Base-by-base conservation (phyloP, 2,329 filamentous ascomycete species). In the Alternaria sp. region DNA sequence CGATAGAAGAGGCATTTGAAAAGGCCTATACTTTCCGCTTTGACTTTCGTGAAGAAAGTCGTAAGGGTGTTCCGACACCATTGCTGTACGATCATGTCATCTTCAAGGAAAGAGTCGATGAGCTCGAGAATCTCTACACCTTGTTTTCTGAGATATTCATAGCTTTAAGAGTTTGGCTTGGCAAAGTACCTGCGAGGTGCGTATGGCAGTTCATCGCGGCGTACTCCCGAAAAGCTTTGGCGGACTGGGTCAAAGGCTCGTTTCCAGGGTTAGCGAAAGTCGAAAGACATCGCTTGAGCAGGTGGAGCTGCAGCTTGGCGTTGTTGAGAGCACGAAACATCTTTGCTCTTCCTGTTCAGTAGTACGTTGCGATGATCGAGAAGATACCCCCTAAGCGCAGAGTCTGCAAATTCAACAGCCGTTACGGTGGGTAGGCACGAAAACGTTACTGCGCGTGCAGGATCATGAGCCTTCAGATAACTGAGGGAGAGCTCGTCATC, bases 101-200 rank as follows among this genome's bases (percentile, higher is more conserved):
- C 37, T 40, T 40, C 10, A 21, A 40, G 23, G 37, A 40, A 40
- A 40, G 21, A 21, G 0, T 23, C 1, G 13, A 40, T 17, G 23
- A 21, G 17, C 37, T 21, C 37, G 11, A 40, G 23, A 10, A 40
- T 40, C 37, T 40, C 37, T 40, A 21, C 37, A 23, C 37, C 10
- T 40, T n/a, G 37, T 40, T 21, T 40, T 23, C 37, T n/a, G 17
- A 40, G 23, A 40, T 17, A 40, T 40, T 40, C 37, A 40, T 17
- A 21, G 37, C 37, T 40, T 40, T n/a, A 21, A 23, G 17, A 40
- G 17, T 23, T 10, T 40, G 10, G 23, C 37, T 40, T 21, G 37
- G 37, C 17, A 40, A 40, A 40, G 37, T 40, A 11, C 37, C 37
- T 40, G 37, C 37, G 37, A 40, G 37, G 37, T 40, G 37, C n/a